These are phyloP conservation scores for Cercis canadensis DNA, from an alignment of 306 rosid species.

Conservation along the genomic window DNA sequence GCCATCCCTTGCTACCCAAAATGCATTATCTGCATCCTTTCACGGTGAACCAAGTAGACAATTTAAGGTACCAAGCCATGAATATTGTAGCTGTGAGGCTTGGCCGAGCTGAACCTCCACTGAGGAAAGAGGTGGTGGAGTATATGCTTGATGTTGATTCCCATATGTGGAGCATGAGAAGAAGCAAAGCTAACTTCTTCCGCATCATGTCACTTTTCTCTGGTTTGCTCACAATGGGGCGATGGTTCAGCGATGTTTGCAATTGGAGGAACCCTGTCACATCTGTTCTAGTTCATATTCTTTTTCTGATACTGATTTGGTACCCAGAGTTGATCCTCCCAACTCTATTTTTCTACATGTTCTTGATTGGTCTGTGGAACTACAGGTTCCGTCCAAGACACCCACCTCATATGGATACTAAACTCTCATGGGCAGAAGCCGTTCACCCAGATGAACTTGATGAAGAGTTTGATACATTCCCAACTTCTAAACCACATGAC, in stretches of 20 bases:
- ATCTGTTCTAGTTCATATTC: slow-evolving; percentile 75
- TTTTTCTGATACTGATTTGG: slow-evolving; percentile 76
- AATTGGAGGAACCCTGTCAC: slow-evolving; percentile 85
- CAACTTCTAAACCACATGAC: slow-evolving; percentile 69
- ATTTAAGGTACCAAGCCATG: slow-evolving; percentile 87
- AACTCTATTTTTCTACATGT: slow-evolving; percentile 88
- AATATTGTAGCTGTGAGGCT: slow-evolving; percentile 80
- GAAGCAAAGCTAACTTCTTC: slow-evolving; percentile 96
- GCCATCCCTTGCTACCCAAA: slow-evolving; percentile 92
- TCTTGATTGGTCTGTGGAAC: slow-evolving; percentile 94
- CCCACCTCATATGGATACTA: slow-evolving; percentile 91
- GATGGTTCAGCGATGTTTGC: slow-evolving; percentile 84
- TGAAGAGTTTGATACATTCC: slow-evolving; percentile 95
- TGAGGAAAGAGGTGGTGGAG: slow-evolving; percentile 88
- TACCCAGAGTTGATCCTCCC: slow-evolving; percentile 94
- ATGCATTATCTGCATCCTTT: slow-evolving; percentile 91
- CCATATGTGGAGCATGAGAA: slow-evolving; percentile 96
- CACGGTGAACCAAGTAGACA: slow-evolving; percentile 89
- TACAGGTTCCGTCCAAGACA: slow-evolving; percentile 70
- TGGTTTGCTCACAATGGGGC: slow-evolving; percentile 55
- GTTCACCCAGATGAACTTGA: slow-evolving; percentile 87
- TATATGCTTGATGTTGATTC: slow-evolving; percentile 97
- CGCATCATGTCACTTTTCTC: slow-evolving; percentile 87
- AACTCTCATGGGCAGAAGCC: slow-evolving; percentile 89
- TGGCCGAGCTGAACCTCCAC: slow-evolving; percentile 89